A percentile compares a stretch with the other conserved stretches of the same genome.
phyloP scores from a whole-genome alignment of 2,329 filamentous ascomycete species.

The Aspergillus intermedius region DNA sequence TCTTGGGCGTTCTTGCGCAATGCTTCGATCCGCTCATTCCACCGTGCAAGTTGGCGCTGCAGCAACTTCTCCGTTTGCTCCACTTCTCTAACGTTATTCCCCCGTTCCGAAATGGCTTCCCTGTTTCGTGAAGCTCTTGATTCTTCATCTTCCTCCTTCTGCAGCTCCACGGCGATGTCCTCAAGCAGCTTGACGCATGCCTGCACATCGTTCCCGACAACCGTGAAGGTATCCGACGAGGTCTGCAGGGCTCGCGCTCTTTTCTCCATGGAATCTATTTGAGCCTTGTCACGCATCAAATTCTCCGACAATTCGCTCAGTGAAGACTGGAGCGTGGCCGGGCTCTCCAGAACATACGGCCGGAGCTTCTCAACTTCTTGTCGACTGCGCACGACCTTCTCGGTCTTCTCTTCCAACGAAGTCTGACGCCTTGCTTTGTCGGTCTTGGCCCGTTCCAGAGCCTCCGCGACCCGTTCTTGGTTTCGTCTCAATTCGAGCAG shows the following conservation, averaged over 20 bases:
- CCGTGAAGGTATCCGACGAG: conserved; percentile 78
- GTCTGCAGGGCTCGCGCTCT: conserved; percentile 86
- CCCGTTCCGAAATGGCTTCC: conserved; percentile 79
- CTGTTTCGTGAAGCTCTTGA: conserved; percentile 71
- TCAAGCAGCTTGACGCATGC: conserved; percentile 84
- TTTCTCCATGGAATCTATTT: conserved; percentile 82
- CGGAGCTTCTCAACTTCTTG: conserved; percentile 84
- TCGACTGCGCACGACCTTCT: conserved; percentile 56
- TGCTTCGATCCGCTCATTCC: conserved; percentile 79
- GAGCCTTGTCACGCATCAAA: conserved; percentile 68
- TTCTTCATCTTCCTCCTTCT: conserved; percentile 87
- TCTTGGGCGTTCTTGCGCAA: conserved; percentile 71
- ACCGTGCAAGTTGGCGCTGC: conserved; percentile 75
- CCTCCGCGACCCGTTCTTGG: conserved; percentile 75
- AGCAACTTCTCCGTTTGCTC: conserved; percentile 81
- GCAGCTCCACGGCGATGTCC: conserved; percentile 75
- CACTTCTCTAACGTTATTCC: conserved; percentile 84
- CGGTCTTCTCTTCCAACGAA: conserved; percentile 45
- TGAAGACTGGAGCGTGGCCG: conserved; percentile 71
- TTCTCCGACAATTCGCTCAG: conserved; percentile 76
- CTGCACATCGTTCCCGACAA: conserved; percentile 77
- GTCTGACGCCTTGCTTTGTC: conserved; percentile 72
- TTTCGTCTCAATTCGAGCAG: conserved; percentile 72
- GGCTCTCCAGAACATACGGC: conserved; percentile 87
- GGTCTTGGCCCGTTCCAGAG: conserved; percentile 73